A percentile compares a stretch with the other conserved stretches of the same genome.
Evolutionary conservation across 2,329 filamentous ascomycete genomes (phyloP).

Genomic region (Pseudogymnoascus sp.): DNA sequence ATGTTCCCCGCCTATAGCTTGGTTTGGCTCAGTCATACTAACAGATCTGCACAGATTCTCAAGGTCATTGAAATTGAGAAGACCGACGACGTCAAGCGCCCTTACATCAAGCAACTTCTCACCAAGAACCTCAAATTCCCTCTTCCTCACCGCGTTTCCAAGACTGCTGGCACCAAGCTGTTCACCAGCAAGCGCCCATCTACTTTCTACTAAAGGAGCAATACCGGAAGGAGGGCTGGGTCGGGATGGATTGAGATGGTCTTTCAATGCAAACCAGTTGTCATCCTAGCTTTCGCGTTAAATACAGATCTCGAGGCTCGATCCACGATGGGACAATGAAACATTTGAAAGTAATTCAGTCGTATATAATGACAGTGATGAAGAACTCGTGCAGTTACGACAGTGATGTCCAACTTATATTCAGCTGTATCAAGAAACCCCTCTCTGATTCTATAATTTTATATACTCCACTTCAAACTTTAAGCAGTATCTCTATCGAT

Average conservation of each 20-base stretch:
- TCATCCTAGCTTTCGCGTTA: constrained; percentile 24
- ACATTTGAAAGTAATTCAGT: constrained; percentile 6
- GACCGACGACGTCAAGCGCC: constrained; percentile 87
- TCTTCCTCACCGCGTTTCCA: constrained; percentile 90
- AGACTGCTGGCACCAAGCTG: constrained; percentile 77
- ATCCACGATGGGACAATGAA: constrained; percentile 9
- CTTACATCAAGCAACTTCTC: constrained; percentile 98
- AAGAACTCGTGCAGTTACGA: background rate
- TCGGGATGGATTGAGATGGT: constrained; percentile 24
- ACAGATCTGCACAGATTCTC: constrained; percentile 61
- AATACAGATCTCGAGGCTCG: constrained; percentile 11
- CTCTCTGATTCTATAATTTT: background rate
- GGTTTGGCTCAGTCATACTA: constrained; percentile 8
- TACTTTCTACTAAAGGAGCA: constrained; percentile 84
- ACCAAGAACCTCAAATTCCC: constrained; percentile 95
- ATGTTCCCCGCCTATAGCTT: constrained; percentile 37
- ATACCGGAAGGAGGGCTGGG: constrained; percentile 11
- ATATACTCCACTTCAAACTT: background rate
- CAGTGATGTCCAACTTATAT: background rate
- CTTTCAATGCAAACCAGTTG: constrained; percentile 28
- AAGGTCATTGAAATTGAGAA: constrained; percentile 97
- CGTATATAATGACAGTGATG: background rate
- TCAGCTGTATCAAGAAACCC: background rate
- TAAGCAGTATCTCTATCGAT: background rate
- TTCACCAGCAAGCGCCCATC: constrained; percentile 89